Percentiles rank a stretch among this genome's conserved stretches.
Conservation (phyloP, 148 eudicot genomes). For the Agrostemma githago region DNA sequence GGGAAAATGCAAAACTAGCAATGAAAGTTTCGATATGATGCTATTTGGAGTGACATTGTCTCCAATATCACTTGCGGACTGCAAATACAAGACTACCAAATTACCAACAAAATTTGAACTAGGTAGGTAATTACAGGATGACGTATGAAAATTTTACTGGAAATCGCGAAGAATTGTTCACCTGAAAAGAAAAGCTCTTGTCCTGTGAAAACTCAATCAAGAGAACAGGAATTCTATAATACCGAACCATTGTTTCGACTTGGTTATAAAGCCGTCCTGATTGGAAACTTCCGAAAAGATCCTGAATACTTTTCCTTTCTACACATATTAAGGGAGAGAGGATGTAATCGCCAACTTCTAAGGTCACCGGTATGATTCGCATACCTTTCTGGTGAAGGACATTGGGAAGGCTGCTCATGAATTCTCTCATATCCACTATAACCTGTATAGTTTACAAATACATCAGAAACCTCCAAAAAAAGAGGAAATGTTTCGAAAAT, state of each 20-base stretch:
- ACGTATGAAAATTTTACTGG: not conserved
- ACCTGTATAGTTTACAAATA: conserved; percentile 39
- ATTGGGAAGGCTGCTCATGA: conserved; percentile 99
- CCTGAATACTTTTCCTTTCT: conserved; percentile 95
- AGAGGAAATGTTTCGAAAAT: not conserved
- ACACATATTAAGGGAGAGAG: conserved; percentile 91
- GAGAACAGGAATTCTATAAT: conserved; percentile 88
- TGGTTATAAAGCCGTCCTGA: conserved; percentile 94
- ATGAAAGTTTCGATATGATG: conserved; percentile 84
- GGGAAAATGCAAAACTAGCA: conserved; percentile 94
- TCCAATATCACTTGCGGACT: conserved; percentile 92
- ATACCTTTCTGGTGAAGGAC: conserved; percentile 98
- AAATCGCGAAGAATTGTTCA: conserved; percentile 20
- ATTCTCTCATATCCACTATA: conserved; percentile 99
- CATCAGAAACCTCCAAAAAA: not conserved
- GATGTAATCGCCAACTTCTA: conserved; percentile 98
- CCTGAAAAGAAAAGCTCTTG: conserved; percentile 99
- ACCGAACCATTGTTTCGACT: conserved; percentile 91
- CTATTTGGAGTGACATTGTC: conserved; percentile 85
- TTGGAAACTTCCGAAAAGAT: conserved; percentile 87
- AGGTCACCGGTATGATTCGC: conserved; percentile 87
- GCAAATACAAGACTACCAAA: conserved; percentile 27
- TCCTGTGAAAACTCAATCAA: conserved; percentile 97
- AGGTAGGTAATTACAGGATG: not conserved
- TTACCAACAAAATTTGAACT: not conserved